Base-by-base conservation (phyloP, 1,284 basidiomycete species). In the Testicularia cyperi region DNA sequence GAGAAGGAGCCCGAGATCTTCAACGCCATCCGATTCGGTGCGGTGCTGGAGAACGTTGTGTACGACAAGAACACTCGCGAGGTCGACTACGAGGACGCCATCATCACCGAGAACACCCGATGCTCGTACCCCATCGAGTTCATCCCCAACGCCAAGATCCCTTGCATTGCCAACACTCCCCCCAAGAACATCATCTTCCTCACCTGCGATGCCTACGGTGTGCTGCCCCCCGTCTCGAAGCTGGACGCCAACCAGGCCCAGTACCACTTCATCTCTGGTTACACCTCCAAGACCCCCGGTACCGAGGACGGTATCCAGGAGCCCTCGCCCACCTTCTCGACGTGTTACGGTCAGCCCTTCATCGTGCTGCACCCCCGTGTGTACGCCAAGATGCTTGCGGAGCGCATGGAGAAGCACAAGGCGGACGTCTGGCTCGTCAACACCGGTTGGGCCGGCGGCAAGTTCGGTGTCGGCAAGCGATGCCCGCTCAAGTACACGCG, bases 401-500 rank as follows among this genome's bases (percentile, higher is more conserved):
- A 91, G 76, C 86, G 89, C 74, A 98, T 98, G 94, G 80, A 86
- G 51, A 84, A 87, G 80, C 83, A 89, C 81, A 85, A 90, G 60
- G 92, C 92, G 75, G 81, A 94, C 80, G 96, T 92, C 82, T 98
- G 90, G 90, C 84, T 98, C 75, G 90, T 98, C 84, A 97, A 98
- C 86, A 97, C 94, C 16, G 94, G 94, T 73, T 98, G 94, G 94
- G 88, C 89, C 46, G 87, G 89, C 55, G 94, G 94, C 78, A 92
- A 91, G 80, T 98, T 86, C 78, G 94, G 94, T 47, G 79, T 78
- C 24, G 79, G 78, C 36, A 63, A 69, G 40, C 65, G 75, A 24
- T 77, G 75, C 66, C 73, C 75, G 13, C 67, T 77, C 49, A 76
- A 75, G 63, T 74, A 87, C 82, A 97, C 94, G 31, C 90, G 94